Conservation (phyloP, 805 yeast genomes). For the Cyberlindnera maclurae region DNA sequence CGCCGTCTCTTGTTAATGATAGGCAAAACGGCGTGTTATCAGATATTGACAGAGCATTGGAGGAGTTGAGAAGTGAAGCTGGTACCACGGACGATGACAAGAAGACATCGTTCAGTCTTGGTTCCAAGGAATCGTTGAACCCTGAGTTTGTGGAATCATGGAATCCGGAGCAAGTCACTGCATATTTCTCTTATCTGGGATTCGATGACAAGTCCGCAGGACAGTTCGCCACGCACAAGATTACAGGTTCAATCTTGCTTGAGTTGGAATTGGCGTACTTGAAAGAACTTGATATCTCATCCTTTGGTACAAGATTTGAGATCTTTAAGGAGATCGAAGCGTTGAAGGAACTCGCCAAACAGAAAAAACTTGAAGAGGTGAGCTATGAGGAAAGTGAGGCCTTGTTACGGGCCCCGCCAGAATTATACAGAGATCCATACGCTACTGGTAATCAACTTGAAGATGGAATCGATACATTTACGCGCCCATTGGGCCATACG, state of each 20-base stretch:
- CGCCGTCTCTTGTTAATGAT: slow-evolving; percentile 4
- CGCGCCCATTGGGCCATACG: slow-evolving; percentile 30
- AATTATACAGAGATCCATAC: slow-evolving; percentile 7
- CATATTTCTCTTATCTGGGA: slow-evolving; percentile 65
- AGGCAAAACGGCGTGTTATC: slow-evolving; percentile 28
- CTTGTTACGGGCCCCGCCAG: slow-evolving; percentile 13
- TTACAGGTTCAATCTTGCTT: slow-evolving; percentile 77
- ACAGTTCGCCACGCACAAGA: slow-evolving; percentile 79
- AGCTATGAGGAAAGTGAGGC: slow-evolving; percentile 8
- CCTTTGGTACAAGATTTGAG: slow-evolving; percentile 94
- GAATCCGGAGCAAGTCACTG: slow-evolving; percentile 82
- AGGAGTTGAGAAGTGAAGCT: slow-evolving; percentile 43
- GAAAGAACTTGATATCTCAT: slow-evolving; percentile 84
- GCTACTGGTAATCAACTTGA: slow-evolving; percentile 5
- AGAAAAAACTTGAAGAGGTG: slow-evolving; percentile 1
- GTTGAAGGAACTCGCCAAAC: slow-evolving; percentile 28
- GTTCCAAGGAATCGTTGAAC: slow-evolving; percentile 29
- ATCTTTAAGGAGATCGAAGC: slow-evolving; percentile 83
- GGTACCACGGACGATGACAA: slow-evolving; percentile 8
- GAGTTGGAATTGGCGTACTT: slow-evolving; percentile 81
- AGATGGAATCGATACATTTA: slow-evolving; percentile 13
- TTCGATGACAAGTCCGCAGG: slow-evolving; percentile 71
- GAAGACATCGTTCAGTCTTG: slow-evolving; percentile 13
- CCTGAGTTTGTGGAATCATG: slow-evolving; percentile 52
- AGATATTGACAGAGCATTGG: slow-evolving; percentile 68